A percentile compares a stretch with the other conserved stretches of the same genome.
Evolutionary conservation across 345 rosid genomes (phyloP).

Genomic region (Microcos paniculata): DNA sequence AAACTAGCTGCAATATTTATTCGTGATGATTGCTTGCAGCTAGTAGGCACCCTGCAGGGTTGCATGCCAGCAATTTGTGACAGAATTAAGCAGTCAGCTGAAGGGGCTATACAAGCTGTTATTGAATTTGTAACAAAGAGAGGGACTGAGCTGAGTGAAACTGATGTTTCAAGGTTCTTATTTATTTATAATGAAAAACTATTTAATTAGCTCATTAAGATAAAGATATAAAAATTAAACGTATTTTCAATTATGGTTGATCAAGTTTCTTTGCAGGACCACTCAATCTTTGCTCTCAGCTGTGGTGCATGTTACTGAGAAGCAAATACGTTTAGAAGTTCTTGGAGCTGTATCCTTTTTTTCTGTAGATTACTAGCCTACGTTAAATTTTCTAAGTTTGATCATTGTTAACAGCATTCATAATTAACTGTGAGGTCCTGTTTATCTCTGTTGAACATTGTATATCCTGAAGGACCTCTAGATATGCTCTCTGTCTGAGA

Average conservation of each 20-base stretch:
- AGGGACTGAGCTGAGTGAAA: constrained; percentile 74
- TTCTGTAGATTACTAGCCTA: constrained; percentile 8
- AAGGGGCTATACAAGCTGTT: constrained; percentile 95
- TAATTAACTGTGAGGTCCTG: constrained; percentile 8
- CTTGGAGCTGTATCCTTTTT: constrained; percentile 83
- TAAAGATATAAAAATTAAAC: not conserved
- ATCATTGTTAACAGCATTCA: constrained; percentile 7
- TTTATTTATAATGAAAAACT: not conserved
- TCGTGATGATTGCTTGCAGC: constrained; percentile 56
- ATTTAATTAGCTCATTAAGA: constrained; percentile 16
- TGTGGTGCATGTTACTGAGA: constrained; percentile 78
- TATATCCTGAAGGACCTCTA: constrained; percentile 49
- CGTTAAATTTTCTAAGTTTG: constrained; percentile 5
- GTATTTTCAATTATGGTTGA: not conserved
- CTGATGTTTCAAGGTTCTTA: constrained; percentile 69
- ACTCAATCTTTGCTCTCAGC: constrained; percentile 91
- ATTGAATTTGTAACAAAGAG: constrained; percentile 78
- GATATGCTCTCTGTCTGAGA: constrained; percentile 85
- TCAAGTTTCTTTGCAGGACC: constrained; percentile 51
- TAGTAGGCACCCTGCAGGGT: constrained; percentile 70
- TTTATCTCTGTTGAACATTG: not conserved
- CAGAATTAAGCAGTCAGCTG: constrained; percentile 83
- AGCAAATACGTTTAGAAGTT: constrained; percentile 82
- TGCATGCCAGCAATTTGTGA: constrained; percentile 84
- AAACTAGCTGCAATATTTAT: not conserved